A percentile compares a stretch with the other conserved stretches of the same genome.
Evolutionary conservation across 208 protist species (phyloP).

Genomic region (Wallacemonas rigidus): DNA sequence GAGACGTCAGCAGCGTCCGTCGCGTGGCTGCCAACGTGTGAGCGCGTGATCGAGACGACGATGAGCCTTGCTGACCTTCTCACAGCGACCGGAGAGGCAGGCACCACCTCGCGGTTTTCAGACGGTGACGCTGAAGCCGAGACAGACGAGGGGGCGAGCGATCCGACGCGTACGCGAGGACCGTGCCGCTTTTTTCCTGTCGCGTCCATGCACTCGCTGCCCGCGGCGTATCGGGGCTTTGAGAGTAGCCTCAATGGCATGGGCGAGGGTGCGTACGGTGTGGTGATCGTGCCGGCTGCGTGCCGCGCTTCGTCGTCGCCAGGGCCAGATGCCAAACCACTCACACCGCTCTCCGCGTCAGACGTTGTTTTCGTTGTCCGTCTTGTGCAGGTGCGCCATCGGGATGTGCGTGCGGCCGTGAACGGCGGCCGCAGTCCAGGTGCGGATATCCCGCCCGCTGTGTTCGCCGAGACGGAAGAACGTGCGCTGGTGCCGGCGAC

Average conservation of each 20-base stretch:
- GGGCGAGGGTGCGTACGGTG: conserved; percentile 49
- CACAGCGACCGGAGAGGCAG: not conserved
- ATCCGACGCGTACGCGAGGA: not conserved
- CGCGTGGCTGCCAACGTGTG: conserved; percentile 10
- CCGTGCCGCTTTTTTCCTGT: conserved; percentile 57
- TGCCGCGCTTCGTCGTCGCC: not conserved
- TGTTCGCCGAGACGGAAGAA: conserved; percentile 25
- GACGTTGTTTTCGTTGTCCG: conserved; percentile 54
- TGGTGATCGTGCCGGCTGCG: conserved; percentile 38
- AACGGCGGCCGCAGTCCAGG: not conserved
- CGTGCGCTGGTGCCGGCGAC: not conserved
- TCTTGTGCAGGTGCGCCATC: conserved; percentile 35
- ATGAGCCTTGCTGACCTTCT: not conserved
- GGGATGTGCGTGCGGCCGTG: not conserved
- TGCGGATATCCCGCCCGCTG: conserved; percentile 10
- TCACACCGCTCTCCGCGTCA: conserved; percentile 8
- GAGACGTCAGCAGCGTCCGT: not conserved
- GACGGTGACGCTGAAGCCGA: not conserved
- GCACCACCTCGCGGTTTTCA: not conserved
- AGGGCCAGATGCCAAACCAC: not conserved
- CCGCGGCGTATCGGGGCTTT: conserved; percentile 51
- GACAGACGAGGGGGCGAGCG: conserved; percentile 16
- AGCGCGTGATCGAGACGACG: conserved; percentile 10
- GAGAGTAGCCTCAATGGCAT: conserved; percentile 64
- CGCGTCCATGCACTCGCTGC: conserved; percentile 38